A percentile compares a stretch with the other conserved stretches of the same genome.
Conservation (phyloP, 441 rosid genomes). For the Populus hybrid region DNA sequence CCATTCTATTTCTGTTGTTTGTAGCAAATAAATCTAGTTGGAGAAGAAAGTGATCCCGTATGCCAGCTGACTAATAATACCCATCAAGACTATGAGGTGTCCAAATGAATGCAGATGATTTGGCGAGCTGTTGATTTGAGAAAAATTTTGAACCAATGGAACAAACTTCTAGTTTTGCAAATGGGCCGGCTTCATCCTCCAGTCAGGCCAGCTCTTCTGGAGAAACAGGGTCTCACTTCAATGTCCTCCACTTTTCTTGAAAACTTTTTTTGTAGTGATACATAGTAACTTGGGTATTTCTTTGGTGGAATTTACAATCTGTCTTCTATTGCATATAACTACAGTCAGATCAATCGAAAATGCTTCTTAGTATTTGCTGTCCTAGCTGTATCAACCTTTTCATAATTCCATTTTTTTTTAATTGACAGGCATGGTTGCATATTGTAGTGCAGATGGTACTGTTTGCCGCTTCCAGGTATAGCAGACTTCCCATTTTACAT, state of each 20-base stretch:
- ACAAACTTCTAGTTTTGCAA: background rate
- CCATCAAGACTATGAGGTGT: background rate
- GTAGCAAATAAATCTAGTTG: background rate
- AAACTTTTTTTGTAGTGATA: background rate
- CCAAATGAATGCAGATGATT: background rate
- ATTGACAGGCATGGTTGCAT: slow-evolving; percentile 76
- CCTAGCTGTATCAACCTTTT: background rate
- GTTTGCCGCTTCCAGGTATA: slow-evolving; percentile 64
- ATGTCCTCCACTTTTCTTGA: background rate
- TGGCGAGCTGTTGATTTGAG: background rate
- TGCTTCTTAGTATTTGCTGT: background rate
- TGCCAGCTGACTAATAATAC: background rate
- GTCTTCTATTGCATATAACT: background rate
- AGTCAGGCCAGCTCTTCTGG: background rate
- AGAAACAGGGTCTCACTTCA: background rate
- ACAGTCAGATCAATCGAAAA: background rate
- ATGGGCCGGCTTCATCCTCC: background rate
- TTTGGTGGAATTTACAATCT: background rate
- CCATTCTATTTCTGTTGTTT: background rate
- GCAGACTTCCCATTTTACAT: slow-evolving; percentile 16
- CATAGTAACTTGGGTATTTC: background rate
- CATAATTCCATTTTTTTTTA: background rate
- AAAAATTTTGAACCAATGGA: background rate
- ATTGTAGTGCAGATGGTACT: slow-evolving; percentile 80
- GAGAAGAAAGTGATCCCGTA: background rate